Base-by-base conservation (phyloP, 352 stramenopile species). In the Globisporangium sylvaticum region DNA sequence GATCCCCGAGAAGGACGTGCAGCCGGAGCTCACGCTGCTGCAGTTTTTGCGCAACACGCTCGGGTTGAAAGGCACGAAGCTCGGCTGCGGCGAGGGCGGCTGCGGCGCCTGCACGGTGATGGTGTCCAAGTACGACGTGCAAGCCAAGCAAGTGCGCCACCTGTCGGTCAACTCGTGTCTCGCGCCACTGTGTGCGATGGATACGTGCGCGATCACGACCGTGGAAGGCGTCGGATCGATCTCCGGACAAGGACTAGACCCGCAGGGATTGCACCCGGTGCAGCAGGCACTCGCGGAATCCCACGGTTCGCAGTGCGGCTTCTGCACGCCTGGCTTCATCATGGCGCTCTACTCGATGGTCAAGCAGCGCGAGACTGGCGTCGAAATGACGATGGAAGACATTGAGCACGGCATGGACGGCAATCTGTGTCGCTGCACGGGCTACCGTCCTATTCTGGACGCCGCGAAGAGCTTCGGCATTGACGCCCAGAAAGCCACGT, bases 101-200 rank as follows among this genome's bases (percentile, higher is more conserved):
- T 99, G 97, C 65, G 97, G 97, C 46, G 97, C 97, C 15, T 99
- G 97, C 71, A 99, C 93, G 7, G 95, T 99, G 54, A 97, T 98
- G 79, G 75, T 98, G 10, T 93, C 87, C 44, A 80, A 79, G 54
- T 87, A 84, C 48, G 79, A 93, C 66, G 65, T 78, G 8, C 60
- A 69, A 29, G 63, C 72, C 0, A 69, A 80, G 9, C 68, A 71
- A 25, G 78, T 92, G 68, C 75, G 74, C 32, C 88, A 96, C 57
- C 64, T 84, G 42, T 88, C 89, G 1, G 88, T 97, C 25, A 98
- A 98, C 65, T 83, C 90, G 20, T 98, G 92, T 68, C 75, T 98
- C 58, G 77, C 84, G 27, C 90, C 90, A 4, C 66, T 97, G 9
- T 94, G 84, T 29, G 81, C 87, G 8, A 86, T 96, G 74, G 89